Evolutionary conservation across 441 rosid genomes (phyloP).

Genomic region (Metrosideros polymorpha): DNA sequence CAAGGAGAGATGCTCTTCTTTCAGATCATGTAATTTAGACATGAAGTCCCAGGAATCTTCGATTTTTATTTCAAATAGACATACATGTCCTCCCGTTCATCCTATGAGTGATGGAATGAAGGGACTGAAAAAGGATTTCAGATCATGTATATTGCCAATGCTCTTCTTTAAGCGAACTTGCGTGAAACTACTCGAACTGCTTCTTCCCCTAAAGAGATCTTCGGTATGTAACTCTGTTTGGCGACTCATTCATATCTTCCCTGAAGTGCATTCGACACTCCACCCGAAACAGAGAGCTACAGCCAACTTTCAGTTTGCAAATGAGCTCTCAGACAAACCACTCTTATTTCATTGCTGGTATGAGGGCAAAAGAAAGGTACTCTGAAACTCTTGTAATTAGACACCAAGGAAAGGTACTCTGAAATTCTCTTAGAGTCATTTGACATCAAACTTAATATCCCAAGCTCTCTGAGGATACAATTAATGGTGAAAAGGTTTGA

Average conservation of each 20-base stretch:
- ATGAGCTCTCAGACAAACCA: background rate
- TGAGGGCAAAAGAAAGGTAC: background rate
- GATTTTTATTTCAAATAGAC: background rate
- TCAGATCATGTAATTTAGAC: background rate
- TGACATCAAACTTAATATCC: background rate
- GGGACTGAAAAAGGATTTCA: background rate
- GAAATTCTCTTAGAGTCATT: background rate
- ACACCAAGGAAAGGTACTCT: background rate
- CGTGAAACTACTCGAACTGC: background rate
- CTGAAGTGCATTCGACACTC: background rate
- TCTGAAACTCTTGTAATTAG: background rate
- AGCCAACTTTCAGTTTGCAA: background rate
- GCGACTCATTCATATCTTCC: background rate
- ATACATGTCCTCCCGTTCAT: background rate
- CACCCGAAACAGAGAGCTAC: background rate
- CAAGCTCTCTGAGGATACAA: background rate
- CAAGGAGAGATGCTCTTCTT: background rate
- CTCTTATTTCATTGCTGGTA: background rate
- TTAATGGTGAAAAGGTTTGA: background rate
- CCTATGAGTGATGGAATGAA: background rate
- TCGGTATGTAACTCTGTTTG: background rate
- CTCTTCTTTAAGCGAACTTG: background rate
- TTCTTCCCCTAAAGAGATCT: background rate
- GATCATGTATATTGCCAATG: too few relatives aligned
- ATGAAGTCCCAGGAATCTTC: background rate